phyloP scores from a whole-genome alignment of 164 flowering plant genomes.

The Magnolia sinica region DNA sequence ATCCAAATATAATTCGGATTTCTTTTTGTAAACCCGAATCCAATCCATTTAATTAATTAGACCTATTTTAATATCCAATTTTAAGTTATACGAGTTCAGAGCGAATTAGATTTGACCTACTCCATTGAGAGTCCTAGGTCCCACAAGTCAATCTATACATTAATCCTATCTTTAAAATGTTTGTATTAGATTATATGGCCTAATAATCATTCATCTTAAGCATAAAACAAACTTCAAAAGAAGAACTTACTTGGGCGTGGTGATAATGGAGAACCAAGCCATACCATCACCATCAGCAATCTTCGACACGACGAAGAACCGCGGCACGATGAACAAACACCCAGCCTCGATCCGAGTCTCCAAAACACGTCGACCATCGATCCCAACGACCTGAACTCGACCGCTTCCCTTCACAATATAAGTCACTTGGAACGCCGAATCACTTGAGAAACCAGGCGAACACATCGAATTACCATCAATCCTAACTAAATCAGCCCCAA shows the following conservation, averaged over 20 bases:
- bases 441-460: conserved; percentile 90
- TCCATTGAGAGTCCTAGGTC: too few relatives aligned
- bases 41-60: too few relatives aligned
- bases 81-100: too few relatives aligned
- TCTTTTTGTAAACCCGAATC: too few relatives aligned
- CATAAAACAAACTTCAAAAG: neutral
- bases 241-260: conserved; percentile 64
- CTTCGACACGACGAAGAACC: conserved; percentile 79
- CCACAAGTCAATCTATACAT: too few relatives aligned
- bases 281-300: conserved; percentile 54
- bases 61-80: too few relatives aligned
- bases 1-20: too few relatives aligned
- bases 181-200: neutral
- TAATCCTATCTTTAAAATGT: neutral
- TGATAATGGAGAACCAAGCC: conserved; percentile 83
- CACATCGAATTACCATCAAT: conserved; percentile 73
- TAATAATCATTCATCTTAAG: neutral
- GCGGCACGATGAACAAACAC: conserved; percentile 65
- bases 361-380: conserved; percentile 54
- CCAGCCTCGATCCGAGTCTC: conserved; percentile 68
- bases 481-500: conserved; percentile 87
- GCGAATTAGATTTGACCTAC: too few relatives aligned
- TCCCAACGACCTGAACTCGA: conserved; percentile 74
- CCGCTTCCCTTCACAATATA: conserved; percentile 78
- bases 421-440: conserved; percentile 83